These are phyloP conservation scores for Ophiocordyceps camponoti-rufipedis DNA, from an alignment of 2,329 filamentous ascomycete species.

Conservation along the genomic window DNA sequence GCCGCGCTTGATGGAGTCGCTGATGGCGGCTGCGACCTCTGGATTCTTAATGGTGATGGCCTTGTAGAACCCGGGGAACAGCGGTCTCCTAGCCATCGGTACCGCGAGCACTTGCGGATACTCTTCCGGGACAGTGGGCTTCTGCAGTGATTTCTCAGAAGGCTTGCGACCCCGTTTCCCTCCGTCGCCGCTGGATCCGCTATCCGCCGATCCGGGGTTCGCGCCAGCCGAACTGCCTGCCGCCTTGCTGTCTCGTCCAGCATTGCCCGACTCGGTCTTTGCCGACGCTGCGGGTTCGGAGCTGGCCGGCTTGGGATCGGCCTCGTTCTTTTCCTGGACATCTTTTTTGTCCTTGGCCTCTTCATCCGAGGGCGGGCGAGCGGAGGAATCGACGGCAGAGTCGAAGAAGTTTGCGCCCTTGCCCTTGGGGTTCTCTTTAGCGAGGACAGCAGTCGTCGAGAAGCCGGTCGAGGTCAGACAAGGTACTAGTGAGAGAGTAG, in stretches of 20 bases:
- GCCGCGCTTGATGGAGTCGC: conserved; percentile 90
- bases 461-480: conserved; percentile 11
- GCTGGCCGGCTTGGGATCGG: conserved; percentile 5
- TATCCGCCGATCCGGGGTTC: conserved; percentile 26
- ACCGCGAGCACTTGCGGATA: conserved; percentile 98
- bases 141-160: conserved; percentile 60
- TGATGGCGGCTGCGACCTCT: conserved; percentile 78
- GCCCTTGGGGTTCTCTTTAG: conserved; percentile 14
- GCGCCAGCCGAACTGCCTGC: conserved; percentile 36
- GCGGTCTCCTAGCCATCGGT: conserved; percentile 77
- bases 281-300: conserved; percentile 25
- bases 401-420: conserved; percentile 32
- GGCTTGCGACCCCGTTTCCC: conserved; percentile 57
- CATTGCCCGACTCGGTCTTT: conserved; percentile 20
- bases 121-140: conserved; percentile 79
- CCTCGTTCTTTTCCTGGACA: conserved; percentile 25
- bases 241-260: conserved; percentile 33
- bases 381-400: conserved; percentile 18
- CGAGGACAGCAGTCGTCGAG: conserved; percentile 15
- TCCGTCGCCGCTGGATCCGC: conserved; percentile 39
- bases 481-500: conserved; percentile 10
- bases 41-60: conserved; percentile 91
- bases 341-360: conserved; percentile 32
- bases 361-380: conserved; percentile 32
- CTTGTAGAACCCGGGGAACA: conserved; percentile 98